Evolutionary conservation across 805 yeast genomes (phyloP), one percentile per base, ranked within the genome.

Genomic region (Candida parachauliodes): DNA sequence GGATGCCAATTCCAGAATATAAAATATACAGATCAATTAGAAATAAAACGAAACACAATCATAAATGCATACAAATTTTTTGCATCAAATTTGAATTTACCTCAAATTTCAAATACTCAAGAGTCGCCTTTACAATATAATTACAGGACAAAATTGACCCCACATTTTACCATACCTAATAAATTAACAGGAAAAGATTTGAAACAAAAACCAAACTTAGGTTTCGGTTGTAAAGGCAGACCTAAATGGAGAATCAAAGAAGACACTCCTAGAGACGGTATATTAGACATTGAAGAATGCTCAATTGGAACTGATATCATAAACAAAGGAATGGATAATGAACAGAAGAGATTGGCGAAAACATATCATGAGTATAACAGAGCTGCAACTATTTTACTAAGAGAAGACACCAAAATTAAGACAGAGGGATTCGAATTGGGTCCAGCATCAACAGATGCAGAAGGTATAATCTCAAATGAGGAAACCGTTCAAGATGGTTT

Each of bases 1-100:
- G 98, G 98, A 3, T 89, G 98, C 59, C 98, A 93, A 62, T 88
- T 80, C 55, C 98, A 93, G 57, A 79, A 79, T 57, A 64, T 88
- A 23, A 69, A 75, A 2, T 93, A 93, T 56, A 72, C 71, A 1
- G 70, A 79, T 28, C 98, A 91, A 62, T 67, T 93, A 37, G 63
- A 60, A 36, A 71, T 84, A 53, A 93, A 36, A 29, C 29, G 77
- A 43, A 64, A 77, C 19, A 88, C 94, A 2, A 83, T 93, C 19
- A 71, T 59, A 17, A 85, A 86, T 52, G 98, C 98, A 1, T 93
- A 79, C 62, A 74, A 76, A 42, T 83, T 72, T 56, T 81, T 87
- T 54, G 88, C 91, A 1, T 83, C 86, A 9, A 59, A 61, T 2
- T 63, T 83, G 36, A 49, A 67, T 1, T 55, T 86, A 14, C 96